Evolutionary conservation across 2,329 filamentous ascomycete species (phyloP).

Genomic region (Lecanicillium sp.): DNA sequence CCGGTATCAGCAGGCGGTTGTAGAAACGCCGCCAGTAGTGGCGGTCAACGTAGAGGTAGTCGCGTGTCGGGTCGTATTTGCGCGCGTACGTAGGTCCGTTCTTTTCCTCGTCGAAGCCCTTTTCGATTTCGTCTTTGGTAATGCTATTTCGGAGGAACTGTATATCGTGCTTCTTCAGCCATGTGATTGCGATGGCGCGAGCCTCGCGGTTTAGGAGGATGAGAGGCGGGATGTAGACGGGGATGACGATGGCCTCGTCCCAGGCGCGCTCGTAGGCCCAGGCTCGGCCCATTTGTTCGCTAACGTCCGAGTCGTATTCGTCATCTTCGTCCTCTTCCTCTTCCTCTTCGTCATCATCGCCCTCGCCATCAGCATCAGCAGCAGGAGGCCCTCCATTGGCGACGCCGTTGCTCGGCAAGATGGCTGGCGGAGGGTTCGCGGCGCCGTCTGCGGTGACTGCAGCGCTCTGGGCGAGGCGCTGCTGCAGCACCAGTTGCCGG

Average conservation of each 20-base stretch:
- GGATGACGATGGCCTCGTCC: constrained; percentile 14
- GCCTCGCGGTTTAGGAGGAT: constrained; percentile 20
- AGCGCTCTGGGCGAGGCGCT: no score
- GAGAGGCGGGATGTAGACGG: constrained; percentile 16
- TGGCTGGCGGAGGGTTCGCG: background rate
- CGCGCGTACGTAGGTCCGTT: background rate
- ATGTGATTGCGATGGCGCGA: constrained; percentile 16
- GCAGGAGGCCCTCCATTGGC: background rate
- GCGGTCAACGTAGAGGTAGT: constrained; percentile 10
- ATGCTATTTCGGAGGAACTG: constrained; percentile 4
- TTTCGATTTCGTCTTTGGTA: background rate
- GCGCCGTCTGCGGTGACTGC: background rate
- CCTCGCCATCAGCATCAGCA: background rate
- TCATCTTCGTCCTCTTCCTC: background rate
- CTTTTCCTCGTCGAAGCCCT: background rate
- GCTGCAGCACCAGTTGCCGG: background rate
- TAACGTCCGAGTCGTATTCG: background rate
- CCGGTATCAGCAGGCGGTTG: background rate
- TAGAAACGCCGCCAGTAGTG: constrained; percentile 8
- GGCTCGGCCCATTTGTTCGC: background rate
- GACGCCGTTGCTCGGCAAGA: constrained; percentile 3
- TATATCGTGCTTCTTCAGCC: constrained; percentile 14
- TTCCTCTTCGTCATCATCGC: background rate
- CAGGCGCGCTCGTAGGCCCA: background rate
- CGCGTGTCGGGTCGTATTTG: constrained; percentile 5